Evolutionary conservation across 2,329 filamentous ascomycete species (phyloP).

Genomic region (Verticillium alfalfae): DNA sequence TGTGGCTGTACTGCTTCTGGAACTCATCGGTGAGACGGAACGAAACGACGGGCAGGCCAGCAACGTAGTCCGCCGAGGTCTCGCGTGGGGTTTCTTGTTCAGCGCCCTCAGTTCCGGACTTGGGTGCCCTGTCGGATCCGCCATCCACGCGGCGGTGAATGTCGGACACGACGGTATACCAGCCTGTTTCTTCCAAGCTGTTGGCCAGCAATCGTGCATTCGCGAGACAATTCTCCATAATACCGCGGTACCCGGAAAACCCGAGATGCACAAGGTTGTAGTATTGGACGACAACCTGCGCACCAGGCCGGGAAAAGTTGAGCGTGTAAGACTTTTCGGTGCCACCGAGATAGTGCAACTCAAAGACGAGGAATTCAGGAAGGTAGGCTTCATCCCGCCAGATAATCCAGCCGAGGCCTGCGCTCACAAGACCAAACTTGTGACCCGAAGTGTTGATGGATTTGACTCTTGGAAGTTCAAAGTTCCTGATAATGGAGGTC

Average conservation of each 20-base stretch:
- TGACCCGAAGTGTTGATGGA: constrained; percentile 61
- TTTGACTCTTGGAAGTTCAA: constrained; percentile 55
- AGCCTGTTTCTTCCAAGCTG: constrained; percentile 58
- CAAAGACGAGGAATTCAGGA: constrained; percentile 64
- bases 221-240: constrained; percentile 62
- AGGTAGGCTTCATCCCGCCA: constrained; percentile 62
- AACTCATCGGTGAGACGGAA: constrained; percentile 60
- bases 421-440: constrained; percentile 59
- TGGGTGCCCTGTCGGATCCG: constrained; percentile 26
- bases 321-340: constrained; percentile 64
- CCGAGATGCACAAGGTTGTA: constrained; percentile 69
- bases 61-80: constrained; percentile 54
- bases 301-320: constrained; percentile 67
- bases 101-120: constrained; percentile 23
- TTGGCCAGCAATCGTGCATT: constrained; percentile 62
- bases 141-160: constrained; percentile 54
- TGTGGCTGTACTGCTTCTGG: constrained; percentile 52
- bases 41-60: constrained; percentile 63
- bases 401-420: constrained; percentile 66
- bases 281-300: constrained; percentile 66
- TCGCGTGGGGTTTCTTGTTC: constrained; percentile 23
- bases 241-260: constrained; percentile 55
- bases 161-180: constrained; percentile 60
- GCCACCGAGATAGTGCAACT: constrained; percentile 66
- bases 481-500: constrained; percentile 36